Evolutionary conservation across 1,139 yeast genomes (phyloP), one percentile per base, ranked within the genome.

Genomic region (Suhomyces terraborum): DNA sequence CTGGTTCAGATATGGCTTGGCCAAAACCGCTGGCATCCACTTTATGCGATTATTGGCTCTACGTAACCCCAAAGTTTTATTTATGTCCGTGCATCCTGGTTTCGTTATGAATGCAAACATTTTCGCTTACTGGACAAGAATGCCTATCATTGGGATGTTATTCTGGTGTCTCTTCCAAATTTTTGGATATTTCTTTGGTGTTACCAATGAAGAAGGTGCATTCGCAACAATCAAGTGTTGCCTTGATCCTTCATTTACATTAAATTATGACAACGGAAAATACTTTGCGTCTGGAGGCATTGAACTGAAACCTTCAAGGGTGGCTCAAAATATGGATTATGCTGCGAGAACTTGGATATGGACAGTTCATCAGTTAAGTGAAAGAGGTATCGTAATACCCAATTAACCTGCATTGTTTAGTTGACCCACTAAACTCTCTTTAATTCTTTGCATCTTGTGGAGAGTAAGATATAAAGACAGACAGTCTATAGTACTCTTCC

Each of bases 321-420:
- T 83, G 4, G 88, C 93, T 1, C 61, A 66, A 20, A 77, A 82
- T 54, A 63, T 76, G 62, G 80, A 78, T 44, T 78, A 75, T 53
- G 87, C 88, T 1, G 82, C 84, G 8, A 66, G 80, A 37, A 82
- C 88, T 13, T 88, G 95, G 93, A 79, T 80, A n/a, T 87, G 95
- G 95, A 84, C 95, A 0, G 75, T 80, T 5, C 75, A 71, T 38
- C 77, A 84, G 55, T 62, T 88, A 44, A 70, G 76, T 45, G 73
- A 76, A 46, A 66, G 87, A 40, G 61, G 68, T 27, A 65, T 69
- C 33, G 48, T 55, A 24, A 52, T 63, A 14, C 45, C 47, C 12
- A 44, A 40, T 17, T 43, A 25, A 42, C 16, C 36, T 25, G 30
- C 31, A 34, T 34, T 3, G 27, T 23, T 22, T 26, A 12, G 10